A percentile compares a stretch with the other conserved stretches of the same genome.
Evolutionary conservation across 768 basidiomycete species (phyloP).

Genomic region (Calocera cornea): DNA sequence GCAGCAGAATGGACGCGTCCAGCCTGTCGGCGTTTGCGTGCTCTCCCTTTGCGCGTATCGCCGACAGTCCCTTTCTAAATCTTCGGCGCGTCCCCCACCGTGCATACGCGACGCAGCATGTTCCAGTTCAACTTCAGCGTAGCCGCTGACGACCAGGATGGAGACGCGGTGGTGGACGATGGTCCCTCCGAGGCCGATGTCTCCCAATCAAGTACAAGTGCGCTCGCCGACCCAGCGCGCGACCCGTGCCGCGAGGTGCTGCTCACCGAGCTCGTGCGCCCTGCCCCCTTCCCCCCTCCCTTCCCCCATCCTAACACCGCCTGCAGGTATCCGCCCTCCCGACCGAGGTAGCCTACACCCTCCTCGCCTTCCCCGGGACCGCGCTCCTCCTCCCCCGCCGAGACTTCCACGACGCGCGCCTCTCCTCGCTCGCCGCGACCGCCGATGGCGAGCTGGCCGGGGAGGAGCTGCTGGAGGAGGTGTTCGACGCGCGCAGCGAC

Average conservation of each 20-base stretch:
- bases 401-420: conserved; percentile 92
- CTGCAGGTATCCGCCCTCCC: conserved; percentile 57
- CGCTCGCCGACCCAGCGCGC: neutral
- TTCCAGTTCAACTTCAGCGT: conserved; percentile 6
- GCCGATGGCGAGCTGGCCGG: conserved; percentile 33
- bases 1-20: too few species aligned
- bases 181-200: too few species aligned
- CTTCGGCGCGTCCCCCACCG: neutral
- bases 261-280: conserved; percentile 10
- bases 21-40: too few species aligned
- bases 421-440: conserved; percentile 32
- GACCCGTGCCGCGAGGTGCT: conserved; percentile 5
- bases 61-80: neutral
- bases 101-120: neutral
- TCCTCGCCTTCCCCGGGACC: conserved; percentile 43
- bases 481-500: conserved; percentile 74
- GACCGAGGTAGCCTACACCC: conserved; percentile 64
- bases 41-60: too few species aligned
- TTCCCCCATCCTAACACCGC: neutral
- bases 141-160: neutral
- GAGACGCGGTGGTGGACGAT: neutral
- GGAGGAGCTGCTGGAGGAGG: conserved; percentile 30
- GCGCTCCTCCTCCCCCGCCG: conserved; percentile 47
- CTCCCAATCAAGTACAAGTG: conserved; percentile 1
- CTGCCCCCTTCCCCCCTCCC: neutral